phyloP scores from a whole-genome alignment of 345 rosid genomes.

The Hibiscus mutabilis region DNA sequence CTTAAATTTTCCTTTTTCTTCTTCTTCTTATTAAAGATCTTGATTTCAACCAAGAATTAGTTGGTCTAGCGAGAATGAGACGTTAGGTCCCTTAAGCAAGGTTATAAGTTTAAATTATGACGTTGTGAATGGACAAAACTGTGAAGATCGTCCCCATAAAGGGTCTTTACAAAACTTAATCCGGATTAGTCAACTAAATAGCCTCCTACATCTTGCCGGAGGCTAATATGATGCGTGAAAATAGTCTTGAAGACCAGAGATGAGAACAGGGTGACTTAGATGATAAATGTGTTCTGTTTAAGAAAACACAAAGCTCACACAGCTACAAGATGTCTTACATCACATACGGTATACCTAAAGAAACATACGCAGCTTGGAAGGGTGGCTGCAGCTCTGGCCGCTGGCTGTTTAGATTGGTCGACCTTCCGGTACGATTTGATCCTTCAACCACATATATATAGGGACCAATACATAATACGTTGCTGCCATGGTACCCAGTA shows the following conservation, averaged over 20 bases:
- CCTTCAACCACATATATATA: conserved; percentile 97
- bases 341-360: not conserved
- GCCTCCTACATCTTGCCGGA: not conserved
- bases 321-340: not conserved
- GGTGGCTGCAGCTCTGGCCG: not conserved
- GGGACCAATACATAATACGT: conserved; percentile 78
- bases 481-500: conserved; percentile 72
- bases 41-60: not conserved
- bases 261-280: not conserved
- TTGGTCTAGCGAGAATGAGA: no score
- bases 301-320: not conserved
- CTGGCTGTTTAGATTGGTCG: conserved; percentile 43
- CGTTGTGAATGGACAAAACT: no score
- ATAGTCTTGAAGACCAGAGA: not conserved
- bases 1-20: not conserved
- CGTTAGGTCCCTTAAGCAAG: no score
- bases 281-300: not conserved
- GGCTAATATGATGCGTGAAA: not conserved
- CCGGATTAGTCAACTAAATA: not conserved
- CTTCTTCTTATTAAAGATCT: not conserved
- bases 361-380: not conserved
- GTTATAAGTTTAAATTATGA: no score
- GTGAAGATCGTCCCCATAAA: no score
- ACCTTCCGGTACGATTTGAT: conserved; percentile 76
- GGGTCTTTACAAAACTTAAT: no score